Percentiles rank a stretch among this genome's conserved stretches.
These are phyloP conservation scores for Hymenoscyphus salicellus DNA, from an alignment of 2,329 filamentous ascomycete genomes.

Conservation along the genomic window DNA sequence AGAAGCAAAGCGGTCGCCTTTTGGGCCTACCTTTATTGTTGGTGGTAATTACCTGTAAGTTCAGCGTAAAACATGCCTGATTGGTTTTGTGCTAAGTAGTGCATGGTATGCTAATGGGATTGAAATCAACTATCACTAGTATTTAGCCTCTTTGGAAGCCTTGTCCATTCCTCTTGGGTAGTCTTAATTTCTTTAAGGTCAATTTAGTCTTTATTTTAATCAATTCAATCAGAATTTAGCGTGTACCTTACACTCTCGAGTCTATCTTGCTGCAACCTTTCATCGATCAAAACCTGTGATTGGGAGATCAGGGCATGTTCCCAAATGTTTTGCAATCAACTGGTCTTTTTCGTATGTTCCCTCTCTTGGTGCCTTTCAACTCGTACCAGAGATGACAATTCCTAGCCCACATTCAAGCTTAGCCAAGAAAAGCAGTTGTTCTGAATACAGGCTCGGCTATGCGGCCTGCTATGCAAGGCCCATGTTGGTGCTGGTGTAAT, in stretches of 20 bases:
- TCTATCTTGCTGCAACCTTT: not conserved
- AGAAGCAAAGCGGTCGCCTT: not conserved
- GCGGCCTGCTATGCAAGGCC: too few species aligned
- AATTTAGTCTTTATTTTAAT: not conserved
- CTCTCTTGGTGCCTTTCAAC: not conserved
- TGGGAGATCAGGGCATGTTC: not conserved
- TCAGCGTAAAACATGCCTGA: not conserved
- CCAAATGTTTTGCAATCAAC: not conserved
- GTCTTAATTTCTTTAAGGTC: not conserved
- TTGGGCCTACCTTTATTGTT: not conserved
- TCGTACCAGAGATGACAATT: not conserved
- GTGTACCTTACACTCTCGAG: not conserved
- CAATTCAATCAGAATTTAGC: not conserved
- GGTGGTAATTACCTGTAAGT: not conserved
- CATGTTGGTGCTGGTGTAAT: too few species aligned
- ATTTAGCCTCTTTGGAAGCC: not conserved
- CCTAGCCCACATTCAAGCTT: not conserved
- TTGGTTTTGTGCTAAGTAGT: not conserved
- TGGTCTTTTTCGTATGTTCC: not conserved
- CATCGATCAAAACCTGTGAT: not conserved
- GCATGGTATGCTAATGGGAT: not conserved
- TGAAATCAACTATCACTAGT: not conserved
- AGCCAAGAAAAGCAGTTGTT: too few species aligned
- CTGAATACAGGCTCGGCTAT: too few species aligned
- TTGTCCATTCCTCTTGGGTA: not conserved